phyloP scores from a whole-genome alignment of 495 filamentous ascomycete genomes.

The Aeminium ludgeri region DNA sequence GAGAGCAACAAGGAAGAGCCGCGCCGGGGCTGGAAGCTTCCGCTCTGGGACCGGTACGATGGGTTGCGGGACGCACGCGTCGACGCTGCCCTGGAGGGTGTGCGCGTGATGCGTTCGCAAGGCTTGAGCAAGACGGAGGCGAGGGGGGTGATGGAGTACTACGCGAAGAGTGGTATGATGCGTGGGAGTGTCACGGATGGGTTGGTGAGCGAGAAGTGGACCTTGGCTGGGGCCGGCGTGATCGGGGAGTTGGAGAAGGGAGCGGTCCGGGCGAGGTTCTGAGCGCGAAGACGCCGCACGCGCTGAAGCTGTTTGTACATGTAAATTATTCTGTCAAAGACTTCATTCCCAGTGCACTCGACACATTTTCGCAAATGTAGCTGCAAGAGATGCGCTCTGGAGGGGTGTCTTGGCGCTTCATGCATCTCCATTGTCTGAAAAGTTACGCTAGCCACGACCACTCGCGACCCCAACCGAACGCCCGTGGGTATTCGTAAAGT shows the following conservation, averaged over 20 bases:
- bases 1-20: background rate
- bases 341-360: too few species aligned
- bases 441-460: too few species aligned
- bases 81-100: conserved; percentile 30
- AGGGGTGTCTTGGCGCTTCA: too few species aligned
- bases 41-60: conserved; percentile 44
- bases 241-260: conserved; percentile 49
- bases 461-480: too few species aligned
- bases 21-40: too few species aligned
- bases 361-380: too few species aligned
- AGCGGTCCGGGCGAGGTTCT: conserved; percentile 20
- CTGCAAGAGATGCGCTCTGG: too few species aligned
- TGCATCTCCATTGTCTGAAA: too few species aligned
- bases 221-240: conserved; percentile 60
- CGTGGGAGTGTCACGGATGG: conserved; percentile 49
- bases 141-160: conserved; percentile 77
- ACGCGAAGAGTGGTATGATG: conserved; percentile 68
- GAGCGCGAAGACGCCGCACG: background rate
- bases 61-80: conserved; percentile 55
- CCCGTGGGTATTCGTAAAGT: too few species aligned
- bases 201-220: conserved; percentile 72
- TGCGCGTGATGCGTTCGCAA: conserved; percentile 17
- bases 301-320: background rate
- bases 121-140: conserved; percentile 62
- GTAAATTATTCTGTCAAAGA: background rate